Evolutionary conservation across 2,329 filamentous ascomycete species (phyloP).

Genomic region (Hirsutella minnesotensis): DNA sequence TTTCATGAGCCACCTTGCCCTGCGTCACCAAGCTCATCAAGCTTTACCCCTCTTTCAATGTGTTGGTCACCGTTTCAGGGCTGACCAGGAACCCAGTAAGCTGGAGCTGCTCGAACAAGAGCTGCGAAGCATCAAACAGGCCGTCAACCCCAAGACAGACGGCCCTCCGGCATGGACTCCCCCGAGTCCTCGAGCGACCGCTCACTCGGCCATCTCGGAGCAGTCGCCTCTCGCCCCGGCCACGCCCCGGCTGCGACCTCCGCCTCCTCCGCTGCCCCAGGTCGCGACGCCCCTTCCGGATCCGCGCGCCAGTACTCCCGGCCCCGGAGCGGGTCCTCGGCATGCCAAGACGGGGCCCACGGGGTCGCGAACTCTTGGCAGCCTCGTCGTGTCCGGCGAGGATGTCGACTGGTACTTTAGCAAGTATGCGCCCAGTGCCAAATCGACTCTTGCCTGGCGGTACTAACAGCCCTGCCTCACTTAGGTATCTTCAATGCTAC

Average conservation of each 20-base stretch:
- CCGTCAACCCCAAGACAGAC: slow-evolving; percentile 22
- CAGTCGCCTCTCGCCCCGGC: slow-evolving; percentile 3
- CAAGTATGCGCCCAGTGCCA: slow-evolving; percentile 19
- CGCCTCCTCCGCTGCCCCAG: neutral
- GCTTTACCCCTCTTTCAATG: too few species aligned
- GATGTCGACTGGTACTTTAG: slow-evolving; percentile 46
- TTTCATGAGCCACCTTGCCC: too few species aligned
- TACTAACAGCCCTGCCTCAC: neutral
- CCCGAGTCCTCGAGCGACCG: slow-evolving; percentile 14
- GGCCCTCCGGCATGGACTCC: slow-evolving; percentile 14
- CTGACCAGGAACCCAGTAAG: slow-evolving; percentile 26
- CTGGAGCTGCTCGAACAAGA: slow-evolving; percentile 43
- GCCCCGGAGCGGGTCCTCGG: neutral
- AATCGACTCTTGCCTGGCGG: neutral
- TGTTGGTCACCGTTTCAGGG: neutral
- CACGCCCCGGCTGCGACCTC: slow-evolving; percentile 5
- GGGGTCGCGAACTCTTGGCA: slow-evolving; percentile 32
- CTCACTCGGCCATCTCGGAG: slow-evolving; percentile 12
- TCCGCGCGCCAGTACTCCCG: slow-evolving; percentile 1
- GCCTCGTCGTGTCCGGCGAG: slow-evolving; percentile 35
- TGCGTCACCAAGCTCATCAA: too few species aligned
- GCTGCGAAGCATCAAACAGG: slow-evolving; percentile 41
- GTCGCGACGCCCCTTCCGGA: too few species aligned
- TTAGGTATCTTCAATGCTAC: slow-evolving; percentile 38
- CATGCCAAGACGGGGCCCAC: slow-evolving; percentile 15